Percentiles rank a stretch among this genome's conserved stretches.
These are phyloP conservation scores for Triticum aestivum DNA, from an alignment of 176 grass and related monocot species.

Conservation along the genomic window IWGSC_CS_RefSeq_v2.1 NC_057795.1:539930729-539931228, in stretches of 20 bases:
- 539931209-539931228: neutral
- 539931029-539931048: neutral
- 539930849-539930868: constrained; percentile 28
- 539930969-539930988: neutral
- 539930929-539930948: neutral
- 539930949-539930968: constrained; percentile 29
- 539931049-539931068: neutral
- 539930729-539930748: constrained; percentile 30
- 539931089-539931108: constrained; percentile 68
- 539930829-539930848: constrained; percentile 15
- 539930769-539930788: neutral
- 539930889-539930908: neutral
- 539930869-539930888: neutral
- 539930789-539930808: neutral
- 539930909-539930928: neutral
- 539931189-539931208: neutral
- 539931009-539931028: neutral
- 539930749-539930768: constrained; percentile 1
- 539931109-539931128: constrained; percentile 37
- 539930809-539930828: neutral
- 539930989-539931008: neutral
- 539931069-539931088: constrained; percentile 48
- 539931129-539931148: constrained; percentile 49
- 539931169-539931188: neutral
- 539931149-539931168: constrained; percentile 21